Base-by-base conservation (phyloP, 2,329 filamentous ascomycete genomes). In the Pseudogymnoascus sp. region DNA sequence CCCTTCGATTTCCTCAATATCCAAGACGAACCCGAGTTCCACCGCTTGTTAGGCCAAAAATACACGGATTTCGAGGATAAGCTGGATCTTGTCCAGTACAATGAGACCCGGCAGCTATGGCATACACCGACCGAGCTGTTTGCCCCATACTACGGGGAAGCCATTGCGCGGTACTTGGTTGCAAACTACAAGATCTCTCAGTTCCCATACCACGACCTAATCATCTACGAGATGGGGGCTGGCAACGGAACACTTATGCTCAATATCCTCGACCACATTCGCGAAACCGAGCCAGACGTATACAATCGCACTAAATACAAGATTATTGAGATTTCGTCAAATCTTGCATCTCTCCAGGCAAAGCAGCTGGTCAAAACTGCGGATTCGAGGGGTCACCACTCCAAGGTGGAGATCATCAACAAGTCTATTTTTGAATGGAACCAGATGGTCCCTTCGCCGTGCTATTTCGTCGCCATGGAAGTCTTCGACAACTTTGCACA, bases 401-500 rank as follows among this genome's bases (percentile, higher is more conserved):
- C 87, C 72, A 93, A 92, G 71, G 92, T 97, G 62, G 90, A 96
- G 70, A 96, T 99, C 73, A 87, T 97, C 76, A 97, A 97, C 77
- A 85, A 86, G 68, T 95, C 90, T 71, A 90, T 99, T 72, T 97
- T 99, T 72, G 91, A 96, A 74, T 99, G 94, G 93, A 80, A 88
- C 66, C 84, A 84, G 55, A 90, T 89, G 67, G 90, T 97, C n/a
- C 88, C 91, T 7, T 90, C 88, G 2, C 94, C 93, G 0, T 97
- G 94, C 79, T 99, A 96, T 81, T 97, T 99, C 80, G 84, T 99
- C 42, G 94, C 93, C 48, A 89, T 99, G 76, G 94, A 99, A 76
- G 94, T 99, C 67, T 96, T 97, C 71, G 94, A 99, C 79, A 99
- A 99, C 77, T 97, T 99, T 73, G 87, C 91, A 36, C 95, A 99